Conservation (phyloP, 2,329 filamentous ascomycete species). For the Claviceps arundinis region DNA sequence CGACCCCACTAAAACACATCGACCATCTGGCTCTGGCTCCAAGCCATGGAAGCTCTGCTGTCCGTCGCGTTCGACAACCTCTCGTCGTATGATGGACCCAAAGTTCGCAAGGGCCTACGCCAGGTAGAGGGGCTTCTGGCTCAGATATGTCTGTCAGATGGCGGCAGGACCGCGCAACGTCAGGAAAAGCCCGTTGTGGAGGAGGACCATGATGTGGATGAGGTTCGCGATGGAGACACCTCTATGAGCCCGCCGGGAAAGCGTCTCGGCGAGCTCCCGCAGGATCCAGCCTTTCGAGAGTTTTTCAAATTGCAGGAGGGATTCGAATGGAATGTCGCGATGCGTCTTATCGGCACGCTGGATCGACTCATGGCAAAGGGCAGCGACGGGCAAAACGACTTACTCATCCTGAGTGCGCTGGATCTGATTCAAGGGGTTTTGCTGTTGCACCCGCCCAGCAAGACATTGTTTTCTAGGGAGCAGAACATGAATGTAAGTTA, state of each 20-base stretch:
- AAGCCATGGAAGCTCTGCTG: constrained; percentile 73
- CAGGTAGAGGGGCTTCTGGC: constrained; percentile 90
- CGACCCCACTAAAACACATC: neutral
- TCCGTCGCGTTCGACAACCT: constrained; percentile 94
- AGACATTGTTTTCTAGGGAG: constrained; percentile 74
- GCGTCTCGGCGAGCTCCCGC: constrained; percentile 53
- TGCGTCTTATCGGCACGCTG: constrained; percentile 72
- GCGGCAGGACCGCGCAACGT: constrained; percentile 3
- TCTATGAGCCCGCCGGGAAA: constrained; percentile 35
- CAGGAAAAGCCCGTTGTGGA: neutral
- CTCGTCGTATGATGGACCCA: constrained; percentile 77
- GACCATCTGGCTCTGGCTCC: constrained; percentile 1
- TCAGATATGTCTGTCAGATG: constrained; percentile 71
- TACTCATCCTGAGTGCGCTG: constrained; percentile 76
- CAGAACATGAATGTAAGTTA: constrained; percentile 76
- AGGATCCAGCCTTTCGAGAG: constrained; percentile 82
- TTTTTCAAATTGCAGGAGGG: constrained; percentile 96
- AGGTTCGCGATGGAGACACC: constrained; percentile 1
- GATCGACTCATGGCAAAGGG: constrained; percentile 76
- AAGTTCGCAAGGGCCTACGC: constrained; percentile 84
- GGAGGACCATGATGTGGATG: neutral
- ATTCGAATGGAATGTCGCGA: constrained; percentile 94
- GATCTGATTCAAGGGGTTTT: constrained; percentile 81
- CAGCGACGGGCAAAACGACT: constrained; percentile 70
- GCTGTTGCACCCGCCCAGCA: constrained; percentile 80